Conservation (phyloP, 257 asterid species). For the Perilla frutescens region DNA sequence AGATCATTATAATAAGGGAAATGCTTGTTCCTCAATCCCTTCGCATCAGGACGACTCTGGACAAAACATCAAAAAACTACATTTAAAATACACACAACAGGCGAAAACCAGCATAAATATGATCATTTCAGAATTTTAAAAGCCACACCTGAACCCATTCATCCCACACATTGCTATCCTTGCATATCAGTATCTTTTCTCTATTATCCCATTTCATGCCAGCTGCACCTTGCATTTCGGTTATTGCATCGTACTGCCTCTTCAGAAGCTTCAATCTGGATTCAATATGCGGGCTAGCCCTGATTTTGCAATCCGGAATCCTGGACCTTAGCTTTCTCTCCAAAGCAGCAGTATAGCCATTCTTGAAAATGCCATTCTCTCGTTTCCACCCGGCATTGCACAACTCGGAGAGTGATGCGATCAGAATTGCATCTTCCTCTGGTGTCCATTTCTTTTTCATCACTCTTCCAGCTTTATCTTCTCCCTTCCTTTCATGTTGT, state of each 20-base stretch:
- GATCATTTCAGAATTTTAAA: constrained; percentile 2
- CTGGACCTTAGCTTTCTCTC: constrained; percentile 37
- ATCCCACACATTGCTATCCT: constrained; percentile 39
- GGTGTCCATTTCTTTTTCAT: constrained; percentile 39
- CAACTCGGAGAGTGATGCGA: constrained; percentile 38
- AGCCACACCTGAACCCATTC: constrained; percentile 34
- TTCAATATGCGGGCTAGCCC: constrained; percentile 42
- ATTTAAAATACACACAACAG: background rate
- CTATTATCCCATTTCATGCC: constrained; percentile 33
- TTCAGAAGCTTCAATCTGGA: constrained; percentile 41
- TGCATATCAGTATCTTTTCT: constrained; percentile 25
- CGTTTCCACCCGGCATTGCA: constrained; percentile 41
- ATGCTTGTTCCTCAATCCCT: constrained; percentile 37
- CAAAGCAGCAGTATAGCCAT: constrained; percentile 36
- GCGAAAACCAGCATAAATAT: background rate
- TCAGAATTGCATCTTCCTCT: constrained; percentile 37
- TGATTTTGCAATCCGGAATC: constrained; percentile 37
- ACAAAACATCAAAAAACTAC: background rate
- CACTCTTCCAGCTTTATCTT: constrained; percentile 26
- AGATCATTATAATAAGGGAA: constrained; percentile 36
- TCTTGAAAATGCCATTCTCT: constrained; percentile 42
- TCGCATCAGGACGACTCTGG: constrained; percentile 38
- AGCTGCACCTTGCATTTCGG: constrained; percentile 37
- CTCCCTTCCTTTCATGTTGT: constrained; percentile 22
- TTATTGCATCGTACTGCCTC: constrained; percentile 43